Evolutionary conservation across 371 early-diverging fungal species (phyloP).

Genomic region (Blakeslea trispora): DNA sequence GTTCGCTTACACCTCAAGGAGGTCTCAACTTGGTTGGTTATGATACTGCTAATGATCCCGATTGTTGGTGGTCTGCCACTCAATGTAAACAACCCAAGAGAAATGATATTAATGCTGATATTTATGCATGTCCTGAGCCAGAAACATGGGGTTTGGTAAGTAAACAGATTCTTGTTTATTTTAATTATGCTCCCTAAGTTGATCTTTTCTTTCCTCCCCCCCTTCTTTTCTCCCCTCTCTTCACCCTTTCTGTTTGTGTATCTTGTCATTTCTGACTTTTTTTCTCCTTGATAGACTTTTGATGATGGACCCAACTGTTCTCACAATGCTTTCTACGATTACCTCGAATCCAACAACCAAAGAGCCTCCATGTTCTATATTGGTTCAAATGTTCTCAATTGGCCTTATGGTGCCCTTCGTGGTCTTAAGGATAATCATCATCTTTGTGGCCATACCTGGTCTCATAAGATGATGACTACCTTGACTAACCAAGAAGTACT

Average conservation of each 20-base stretch:
- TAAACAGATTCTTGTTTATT: no score
- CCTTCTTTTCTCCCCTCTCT: no score
- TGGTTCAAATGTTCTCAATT: conserved; percentile 48
- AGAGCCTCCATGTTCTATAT: conserved; percentile 53
- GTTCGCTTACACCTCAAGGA: conserved; percentile 25
- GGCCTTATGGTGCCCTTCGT: conserved; percentile 51
- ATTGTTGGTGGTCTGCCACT: conserved; percentile 48
- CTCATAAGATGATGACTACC: conserved; percentile 57
- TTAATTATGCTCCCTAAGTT: no score
- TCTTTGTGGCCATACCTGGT: conserved; percentile 56
- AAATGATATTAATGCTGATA: conserved; percentile 34
- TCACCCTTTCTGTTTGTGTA: no score
- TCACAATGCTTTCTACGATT: conserved; percentile 49
- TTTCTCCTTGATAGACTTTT: no score
- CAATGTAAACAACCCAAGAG: conserved; percentile 35
- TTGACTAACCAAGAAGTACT: conserved; percentile 56
- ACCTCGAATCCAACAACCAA: conserved; percentile 34
- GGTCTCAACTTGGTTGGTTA: conserved; percentile 37
- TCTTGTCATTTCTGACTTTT: no score
- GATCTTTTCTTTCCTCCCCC: no score
- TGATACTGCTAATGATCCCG: conserved; percentile 35
- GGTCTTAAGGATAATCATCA: conserved; percentile 53
- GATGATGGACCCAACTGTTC: conserved; percentile 53
- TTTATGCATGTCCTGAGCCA: conserved; percentile 42
- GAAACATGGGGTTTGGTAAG: conserved; percentile 49